Conservation (phyloP, 2,329 filamentous ascomycete species). For the Polychaeton citri region DNA sequence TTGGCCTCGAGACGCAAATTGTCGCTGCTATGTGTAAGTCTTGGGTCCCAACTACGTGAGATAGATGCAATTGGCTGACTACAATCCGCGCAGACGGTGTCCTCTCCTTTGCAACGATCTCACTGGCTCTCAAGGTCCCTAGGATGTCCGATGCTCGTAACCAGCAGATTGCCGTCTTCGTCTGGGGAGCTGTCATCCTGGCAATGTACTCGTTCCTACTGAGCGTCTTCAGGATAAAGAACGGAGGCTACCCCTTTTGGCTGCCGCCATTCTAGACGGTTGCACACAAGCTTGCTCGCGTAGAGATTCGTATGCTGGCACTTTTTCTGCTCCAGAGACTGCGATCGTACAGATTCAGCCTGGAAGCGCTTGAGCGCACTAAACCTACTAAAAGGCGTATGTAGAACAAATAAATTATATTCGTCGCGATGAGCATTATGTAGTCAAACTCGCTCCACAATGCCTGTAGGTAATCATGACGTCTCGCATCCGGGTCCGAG, state of each 20-base stretch:
- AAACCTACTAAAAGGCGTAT: too few relatives aligned
- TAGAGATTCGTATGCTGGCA: constrained; percentile 2
- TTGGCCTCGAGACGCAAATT: constrained; percentile 89
- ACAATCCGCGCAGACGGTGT: constrained; percentile 46
- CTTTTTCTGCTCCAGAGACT: neutral
- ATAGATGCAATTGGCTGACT: constrained; percentile 1
- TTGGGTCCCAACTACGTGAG: neutral
- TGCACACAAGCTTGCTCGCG: too few relatives aligned
- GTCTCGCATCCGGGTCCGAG: too few relatives aligned
- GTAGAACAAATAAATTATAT: too few relatives aligned
- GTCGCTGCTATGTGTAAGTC: constrained; percentile 81
- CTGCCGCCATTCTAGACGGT: constrained; percentile 65
- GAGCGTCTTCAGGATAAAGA: constrained; percentile 89
- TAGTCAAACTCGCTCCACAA: too few relatives aligned
- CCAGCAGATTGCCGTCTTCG: constrained; percentile 69
- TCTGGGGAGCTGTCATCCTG: constrained; percentile 66
- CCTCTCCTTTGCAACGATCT: constrained; percentile 79
- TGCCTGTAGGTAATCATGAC: too few relatives aligned
- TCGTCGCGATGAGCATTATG: too few relatives aligned
- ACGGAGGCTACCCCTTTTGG: constrained; percentile 85
- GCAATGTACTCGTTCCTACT: constrained; percentile 87
- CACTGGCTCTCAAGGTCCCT: constrained; percentile 85
- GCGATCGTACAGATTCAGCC: too few relatives aligned
- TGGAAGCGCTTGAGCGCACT: too few relatives aligned
- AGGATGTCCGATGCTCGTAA: constrained; percentile 62